These are phyloP conservation scores for Fusarium longipes DNA, from an alignment of 2,329 filamentous ascomycete genomes.

Conservation along the genomic window DNA sequence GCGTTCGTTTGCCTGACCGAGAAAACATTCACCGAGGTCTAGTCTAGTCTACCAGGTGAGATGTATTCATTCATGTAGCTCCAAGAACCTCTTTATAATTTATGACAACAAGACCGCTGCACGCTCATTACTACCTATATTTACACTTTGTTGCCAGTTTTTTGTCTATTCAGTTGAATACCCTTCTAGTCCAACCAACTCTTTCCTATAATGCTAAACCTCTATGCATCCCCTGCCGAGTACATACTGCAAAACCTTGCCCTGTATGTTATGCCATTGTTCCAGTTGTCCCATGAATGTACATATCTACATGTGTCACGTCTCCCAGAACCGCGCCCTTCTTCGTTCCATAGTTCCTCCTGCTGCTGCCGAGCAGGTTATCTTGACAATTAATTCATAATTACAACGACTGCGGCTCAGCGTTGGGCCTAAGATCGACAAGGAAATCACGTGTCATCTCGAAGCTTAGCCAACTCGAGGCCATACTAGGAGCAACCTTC, in stretches of 20 bases:
- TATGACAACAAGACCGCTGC: too few relatives aligned
- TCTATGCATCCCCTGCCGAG: conserved; percentile 23
- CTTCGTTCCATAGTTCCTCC: conserved; percentile 14
- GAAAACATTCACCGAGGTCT: background rate
- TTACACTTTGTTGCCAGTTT: background rate
- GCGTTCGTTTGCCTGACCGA: conserved; percentile 1
- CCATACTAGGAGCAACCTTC: conserved; percentile 98
- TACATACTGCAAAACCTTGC: conserved; percentile 7
- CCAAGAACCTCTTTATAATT: too few relatives aligned
- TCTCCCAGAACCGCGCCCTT: conserved; percentile 25
- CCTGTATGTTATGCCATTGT: conserved; percentile 2
- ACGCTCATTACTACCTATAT: too few relatives aligned
- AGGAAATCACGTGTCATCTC: conserved; percentile 92
- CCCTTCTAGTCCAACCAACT: conserved; percentile 4
- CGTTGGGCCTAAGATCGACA: conserved; percentile 67
- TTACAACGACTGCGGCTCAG: conserved; percentile 46
- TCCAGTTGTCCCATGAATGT: conserved; percentile 25
- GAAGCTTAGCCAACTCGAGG: conserved; percentile 97
- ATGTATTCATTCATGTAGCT: too few relatives aligned
- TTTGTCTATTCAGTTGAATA: conserved; percentile 41
- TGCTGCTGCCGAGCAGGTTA: conserved; percentile 5
- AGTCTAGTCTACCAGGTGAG: too few relatives aligned
- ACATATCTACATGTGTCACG: conserved; percentile 30
- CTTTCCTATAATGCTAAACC: conserved; percentile 8
- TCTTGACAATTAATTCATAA: conserved; percentile 36